Conservation (phyloP, 106 monocot genomes). For the Platanthera guangdongensis region DNA sequence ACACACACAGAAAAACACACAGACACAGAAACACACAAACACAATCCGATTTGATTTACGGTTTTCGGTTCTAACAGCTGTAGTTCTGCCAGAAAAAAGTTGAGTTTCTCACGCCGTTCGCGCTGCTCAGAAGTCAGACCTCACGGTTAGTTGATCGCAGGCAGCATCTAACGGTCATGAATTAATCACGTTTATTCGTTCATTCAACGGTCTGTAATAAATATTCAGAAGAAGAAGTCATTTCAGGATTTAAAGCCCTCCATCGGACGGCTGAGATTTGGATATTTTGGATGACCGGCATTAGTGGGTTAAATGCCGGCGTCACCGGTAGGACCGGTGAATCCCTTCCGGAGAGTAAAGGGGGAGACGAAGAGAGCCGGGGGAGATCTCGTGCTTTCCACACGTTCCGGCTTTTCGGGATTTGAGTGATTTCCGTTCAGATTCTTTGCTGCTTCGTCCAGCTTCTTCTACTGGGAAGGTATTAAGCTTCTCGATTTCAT, state of each 20-base stretch:
- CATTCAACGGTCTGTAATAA: no score
- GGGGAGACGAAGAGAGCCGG: neutral
- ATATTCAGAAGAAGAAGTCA: no score
- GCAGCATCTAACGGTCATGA: neutral
- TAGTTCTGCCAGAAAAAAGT: neutral
- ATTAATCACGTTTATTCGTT: neutral
- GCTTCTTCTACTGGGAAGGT: neutral
- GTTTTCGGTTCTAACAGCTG: no score
- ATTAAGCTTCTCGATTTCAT: neutral
- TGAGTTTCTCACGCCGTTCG: neutral
- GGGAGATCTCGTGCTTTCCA: neutral
- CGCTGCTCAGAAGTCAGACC: neutral
- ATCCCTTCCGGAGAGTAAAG: neutral
- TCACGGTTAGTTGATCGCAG: neutral
- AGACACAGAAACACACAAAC: no score
- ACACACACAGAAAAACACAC: no score
- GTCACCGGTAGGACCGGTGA: neutral
- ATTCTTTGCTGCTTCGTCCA: neutral
- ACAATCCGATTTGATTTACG: no score
- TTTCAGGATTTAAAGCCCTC: neutral
- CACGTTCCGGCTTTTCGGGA: constrained; percentile 1
- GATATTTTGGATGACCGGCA: neutral
- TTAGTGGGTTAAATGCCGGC: neutral
- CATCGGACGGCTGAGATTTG: neutral
- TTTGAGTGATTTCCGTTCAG: neutral